These are phyloP conservation scores for Zoysia matrella DNA, from an alignment of 202 grass and related monocot genomes.

Conservation along the genomic window DNA sequence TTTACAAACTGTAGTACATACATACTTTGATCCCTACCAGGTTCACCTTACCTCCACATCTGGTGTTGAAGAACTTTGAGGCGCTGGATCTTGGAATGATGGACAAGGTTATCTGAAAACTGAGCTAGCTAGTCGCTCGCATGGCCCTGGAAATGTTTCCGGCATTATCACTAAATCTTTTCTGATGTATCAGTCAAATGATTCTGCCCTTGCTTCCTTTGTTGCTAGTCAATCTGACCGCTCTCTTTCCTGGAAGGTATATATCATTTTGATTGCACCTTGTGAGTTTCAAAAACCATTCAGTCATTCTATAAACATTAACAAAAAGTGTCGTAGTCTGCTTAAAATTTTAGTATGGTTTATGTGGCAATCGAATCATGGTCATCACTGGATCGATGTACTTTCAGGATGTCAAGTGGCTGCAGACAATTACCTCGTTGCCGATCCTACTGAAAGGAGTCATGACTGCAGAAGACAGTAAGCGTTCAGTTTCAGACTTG, in stretches of 20 bases:
- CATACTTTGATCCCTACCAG: constrained; percentile 43
- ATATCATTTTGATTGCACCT: constrained; percentile 6
- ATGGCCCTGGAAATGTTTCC: not conserved
- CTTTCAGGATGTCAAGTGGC: constrained; percentile 83
- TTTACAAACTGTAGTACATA: not conserved
- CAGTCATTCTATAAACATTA: not conserved
- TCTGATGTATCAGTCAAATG: constrained; percentile 64
- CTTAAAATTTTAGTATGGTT: not conserved
- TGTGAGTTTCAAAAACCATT: not conserved
- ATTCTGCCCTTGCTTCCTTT: constrained; percentile 75
- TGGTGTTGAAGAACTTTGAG: constrained; percentile 84
- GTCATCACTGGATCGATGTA: not conserved
- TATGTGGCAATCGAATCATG: too few species aligned
- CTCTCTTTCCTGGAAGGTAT: constrained; percentile 78
- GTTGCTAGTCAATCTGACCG: constrained; percentile 75
- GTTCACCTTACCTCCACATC: constrained; percentile 72
- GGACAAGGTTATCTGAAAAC: constrained; percentile 64
- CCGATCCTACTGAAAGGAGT: constrained; percentile 93
- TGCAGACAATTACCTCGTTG: constrained; percentile 82
- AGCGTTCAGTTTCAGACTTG: constrained; percentile 34
- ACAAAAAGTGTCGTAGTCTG: not conserved
- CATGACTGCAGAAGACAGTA: constrained; percentile 93
- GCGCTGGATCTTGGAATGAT: constrained; percentile 71
- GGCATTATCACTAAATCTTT: constrained; percentile 23
- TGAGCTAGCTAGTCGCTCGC: not conserved